Conservation (phyloP, 306 rosid species). For the Quercus agrifolia region DNA sequence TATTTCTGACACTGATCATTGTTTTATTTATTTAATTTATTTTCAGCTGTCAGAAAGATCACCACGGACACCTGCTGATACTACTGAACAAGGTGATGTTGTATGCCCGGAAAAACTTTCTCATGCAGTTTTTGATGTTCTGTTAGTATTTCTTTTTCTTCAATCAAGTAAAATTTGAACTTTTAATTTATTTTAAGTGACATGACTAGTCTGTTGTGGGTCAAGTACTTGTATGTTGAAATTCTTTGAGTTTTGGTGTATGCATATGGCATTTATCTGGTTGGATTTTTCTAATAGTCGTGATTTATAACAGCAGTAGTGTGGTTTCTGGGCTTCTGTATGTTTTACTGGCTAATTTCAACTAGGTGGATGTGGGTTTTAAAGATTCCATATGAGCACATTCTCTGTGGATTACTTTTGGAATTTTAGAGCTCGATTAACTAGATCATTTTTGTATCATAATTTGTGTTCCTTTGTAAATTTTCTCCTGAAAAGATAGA, state of each 20-base stretch:
- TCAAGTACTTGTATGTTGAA: neutral
- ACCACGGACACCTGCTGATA: constrained; percentile 45
- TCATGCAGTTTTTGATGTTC: constrained; percentile 45
- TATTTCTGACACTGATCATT: constrained; percentile 21
- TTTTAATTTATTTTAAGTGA: constrained; percentile 18
- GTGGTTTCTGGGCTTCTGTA: neutral
- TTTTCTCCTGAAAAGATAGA: neutral
- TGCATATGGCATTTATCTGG: neutral
- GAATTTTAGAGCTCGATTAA: neutral
- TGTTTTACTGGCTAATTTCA: neutral
- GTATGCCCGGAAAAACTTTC: constrained; percentile 48
- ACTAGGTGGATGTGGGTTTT: neutral
- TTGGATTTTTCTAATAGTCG: neutral
- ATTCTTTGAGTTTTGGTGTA: neutral
- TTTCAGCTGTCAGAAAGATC: constrained; percentile 86
- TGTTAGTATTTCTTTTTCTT: constrained; percentile 40
- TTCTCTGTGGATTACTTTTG: neutral
- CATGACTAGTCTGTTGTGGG: neutral
- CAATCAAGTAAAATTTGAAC: constrained; percentile 19
- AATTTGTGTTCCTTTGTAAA: neutral
- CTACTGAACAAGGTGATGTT: constrained; percentile 88
- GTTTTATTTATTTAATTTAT: neutral
- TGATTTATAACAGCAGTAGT: neutral
- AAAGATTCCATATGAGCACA: neutral
- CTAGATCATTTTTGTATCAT: neutral